Conservation (phyloP, 257 asterid genomes). For the Solanum tarijense region DNA sequence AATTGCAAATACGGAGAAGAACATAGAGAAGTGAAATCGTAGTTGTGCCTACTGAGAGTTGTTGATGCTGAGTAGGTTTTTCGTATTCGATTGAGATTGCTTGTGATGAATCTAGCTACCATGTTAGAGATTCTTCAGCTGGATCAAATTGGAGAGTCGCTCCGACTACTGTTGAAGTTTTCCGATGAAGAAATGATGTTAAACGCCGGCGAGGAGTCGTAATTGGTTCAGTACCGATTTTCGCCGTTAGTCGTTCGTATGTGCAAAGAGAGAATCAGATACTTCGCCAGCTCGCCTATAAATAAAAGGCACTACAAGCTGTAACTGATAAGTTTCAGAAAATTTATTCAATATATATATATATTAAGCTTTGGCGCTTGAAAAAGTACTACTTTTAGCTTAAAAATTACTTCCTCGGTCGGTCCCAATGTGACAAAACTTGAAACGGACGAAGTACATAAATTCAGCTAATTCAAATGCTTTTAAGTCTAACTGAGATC, state of each 20-base stretch:
- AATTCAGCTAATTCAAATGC: not conserved
- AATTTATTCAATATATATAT: no score
- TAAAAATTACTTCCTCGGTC: not conserved
- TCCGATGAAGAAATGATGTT: not conserved
- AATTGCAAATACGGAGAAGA: slow-evolving; percentile 11
- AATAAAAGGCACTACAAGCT: not conserved
- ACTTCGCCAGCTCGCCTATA: not conserved
- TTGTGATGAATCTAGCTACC: slow-evolving; percentile 43
- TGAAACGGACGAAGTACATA: not conserved
- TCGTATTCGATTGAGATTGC: slow-evolving; percentile 24
- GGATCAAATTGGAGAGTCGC: not conserved
- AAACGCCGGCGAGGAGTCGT: not conserved
- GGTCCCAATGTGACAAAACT: not conserved
- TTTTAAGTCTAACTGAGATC: not conserved
- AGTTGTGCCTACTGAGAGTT: slow-evolving; percentile 1
- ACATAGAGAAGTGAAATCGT: slow-evolving; percentile 1
- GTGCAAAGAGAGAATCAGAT: not conserved
- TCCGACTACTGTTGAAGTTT: not conserved
- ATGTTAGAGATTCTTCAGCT: slow-evolving; percentile 11
- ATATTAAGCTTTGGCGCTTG: not conserved
- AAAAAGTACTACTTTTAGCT: not conserved
- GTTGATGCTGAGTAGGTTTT: slow-evolving; percentile 17
- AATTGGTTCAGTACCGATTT: not conserved
- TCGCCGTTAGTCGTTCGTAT: not conserved
- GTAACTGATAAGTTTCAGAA: not conserved